phyloP scores from a whole-genome alignment of 441 rosid genomes.

The Populus hybrid region DNA sequence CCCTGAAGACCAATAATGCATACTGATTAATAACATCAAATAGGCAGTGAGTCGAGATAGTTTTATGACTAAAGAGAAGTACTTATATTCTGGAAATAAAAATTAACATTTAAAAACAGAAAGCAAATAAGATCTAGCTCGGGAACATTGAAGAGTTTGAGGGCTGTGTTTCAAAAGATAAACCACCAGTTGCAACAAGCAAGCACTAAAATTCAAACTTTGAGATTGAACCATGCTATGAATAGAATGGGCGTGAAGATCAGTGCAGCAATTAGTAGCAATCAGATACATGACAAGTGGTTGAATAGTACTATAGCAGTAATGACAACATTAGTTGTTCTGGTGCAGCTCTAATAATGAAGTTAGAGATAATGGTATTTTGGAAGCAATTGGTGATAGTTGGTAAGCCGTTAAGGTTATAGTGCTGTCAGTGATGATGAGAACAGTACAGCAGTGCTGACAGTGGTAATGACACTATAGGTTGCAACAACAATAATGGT shows the following conservation, averaged over 20 bases:
- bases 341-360: not conserved
- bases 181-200: not conserved
- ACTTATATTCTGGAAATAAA: not conserved
- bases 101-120: not conserved
- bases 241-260: not conserved
- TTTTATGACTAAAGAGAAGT: not conserved
- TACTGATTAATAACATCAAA: slow-evolving; percentile 11
- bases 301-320: not conserved
- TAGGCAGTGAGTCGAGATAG: not conserved
- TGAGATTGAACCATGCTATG: not conserved
- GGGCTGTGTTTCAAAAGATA: not conserved
- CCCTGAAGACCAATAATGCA: slow-evolving; percentile 48
- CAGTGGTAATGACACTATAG: not conserved
- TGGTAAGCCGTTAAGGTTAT: not conserved
- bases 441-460: not conserved
- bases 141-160: not conserved
- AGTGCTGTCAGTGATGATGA: not conserved
- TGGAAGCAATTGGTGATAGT: not conserved
- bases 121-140: not conserved
- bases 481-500: not conserved
- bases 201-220: not conserved
- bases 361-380: not conserved
- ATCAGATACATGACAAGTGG: not conserved
- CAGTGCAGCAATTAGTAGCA: not conserved
- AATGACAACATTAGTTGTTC: not conserved